A percentile compares a stretch with the other conserved stretches of the same genome.
These are phyloP conservation scores for Cymbopogon citratus DNA, from an alignment of 176 grass and related monocot genomes.

Conservation along the genomic window DNA sequence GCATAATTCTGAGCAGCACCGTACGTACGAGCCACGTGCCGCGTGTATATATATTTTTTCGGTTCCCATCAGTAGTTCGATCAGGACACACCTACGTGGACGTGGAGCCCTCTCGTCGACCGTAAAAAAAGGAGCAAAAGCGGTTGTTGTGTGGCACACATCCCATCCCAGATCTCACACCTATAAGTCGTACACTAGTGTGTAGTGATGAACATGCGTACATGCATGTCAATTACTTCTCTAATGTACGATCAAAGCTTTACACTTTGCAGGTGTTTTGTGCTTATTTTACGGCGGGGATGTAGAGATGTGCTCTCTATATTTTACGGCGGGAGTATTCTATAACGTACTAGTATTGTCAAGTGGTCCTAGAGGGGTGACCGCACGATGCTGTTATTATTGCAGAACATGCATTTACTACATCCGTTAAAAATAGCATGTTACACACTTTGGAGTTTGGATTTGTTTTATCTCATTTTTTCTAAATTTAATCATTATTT, in stretches of 20 bases:
- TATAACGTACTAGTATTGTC: too few species aligned
- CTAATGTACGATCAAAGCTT: neutral
- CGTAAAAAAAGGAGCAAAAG: constrained; percentile 24
- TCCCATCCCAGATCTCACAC: too few species aligned
- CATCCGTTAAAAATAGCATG: neutral
- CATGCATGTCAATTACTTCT: neutral
- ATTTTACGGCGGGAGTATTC: too few species aligned
- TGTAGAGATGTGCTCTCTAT: neutral
- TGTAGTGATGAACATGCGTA: neutral
- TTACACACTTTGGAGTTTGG: too few species aligned
- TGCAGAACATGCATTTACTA: neutral
- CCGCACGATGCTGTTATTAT: neutral
- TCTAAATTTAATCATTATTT: too few species aligned
- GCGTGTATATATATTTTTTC: neutral
- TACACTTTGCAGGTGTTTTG: neutral
- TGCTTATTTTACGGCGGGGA: constrained; percentile 5
- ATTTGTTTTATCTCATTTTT: too few species aligned
- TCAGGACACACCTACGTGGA: neutral
- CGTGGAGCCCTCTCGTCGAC: neutral
- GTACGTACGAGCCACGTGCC: constrained; percentile 12
- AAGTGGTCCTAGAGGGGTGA: neutral
- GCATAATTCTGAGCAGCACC: neutral
- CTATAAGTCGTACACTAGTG: neutral
- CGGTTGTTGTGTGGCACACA: neutral
- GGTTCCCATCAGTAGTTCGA: neutral